These are phyloP conservation scores for Phytophthora aleatoria DNA, from an alignment of 352 stramenopile genomes.

Conservation along the genomic window DNA sequence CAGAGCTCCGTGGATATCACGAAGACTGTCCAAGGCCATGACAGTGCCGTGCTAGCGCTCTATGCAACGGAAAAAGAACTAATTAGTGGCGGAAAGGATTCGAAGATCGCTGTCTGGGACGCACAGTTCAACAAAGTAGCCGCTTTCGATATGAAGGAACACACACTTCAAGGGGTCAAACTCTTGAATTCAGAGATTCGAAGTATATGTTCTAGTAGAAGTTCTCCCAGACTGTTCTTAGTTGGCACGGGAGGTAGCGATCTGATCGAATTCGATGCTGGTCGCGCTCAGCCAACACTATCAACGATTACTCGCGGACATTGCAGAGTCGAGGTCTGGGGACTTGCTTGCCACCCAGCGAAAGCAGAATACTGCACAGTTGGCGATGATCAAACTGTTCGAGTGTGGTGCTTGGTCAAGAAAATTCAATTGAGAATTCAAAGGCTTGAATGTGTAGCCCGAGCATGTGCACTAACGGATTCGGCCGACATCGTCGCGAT, in stretches of 20 bases:
- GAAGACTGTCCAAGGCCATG: constrained; percentile 60
- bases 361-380: constrained; percentile 74
- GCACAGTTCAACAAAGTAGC: constrained; percentile 48
- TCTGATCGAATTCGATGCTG: constrained; percentile 83
- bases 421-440: constrained; percentile 46
- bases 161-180: constrained; percentile 19
- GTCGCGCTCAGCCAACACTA: constrained; percentile 17
- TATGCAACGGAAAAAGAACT: constrained; percentile 61
- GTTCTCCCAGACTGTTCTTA: constrained; percentile 54
- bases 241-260: constrained; percentile 89
- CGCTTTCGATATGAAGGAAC: constrained; percentile 49
- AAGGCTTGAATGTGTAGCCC: constrained; percentile 53
- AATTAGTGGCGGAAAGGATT: constrained; percentile 88
- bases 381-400: constrained; percentile 81
- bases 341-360: constrained; percentile 72
- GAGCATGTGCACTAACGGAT: constrained; percentile 65
- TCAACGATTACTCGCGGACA: constrained; percentile 61
- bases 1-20: constrained; percentile 54
- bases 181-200: constrained; percentile 48
- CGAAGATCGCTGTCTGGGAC: constrained; percentile 88
- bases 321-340: constrained; percentile 81
- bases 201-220: constrained; percentile 45
- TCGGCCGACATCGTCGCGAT: constrained; percentile 56
- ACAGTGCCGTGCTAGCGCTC: constrained; percentile 47
- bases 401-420: constrained; percentile 76